Base-by-base conservation (phyloP, 148 eudicot genomes). In the Heliosperma pusillum region DNA sequence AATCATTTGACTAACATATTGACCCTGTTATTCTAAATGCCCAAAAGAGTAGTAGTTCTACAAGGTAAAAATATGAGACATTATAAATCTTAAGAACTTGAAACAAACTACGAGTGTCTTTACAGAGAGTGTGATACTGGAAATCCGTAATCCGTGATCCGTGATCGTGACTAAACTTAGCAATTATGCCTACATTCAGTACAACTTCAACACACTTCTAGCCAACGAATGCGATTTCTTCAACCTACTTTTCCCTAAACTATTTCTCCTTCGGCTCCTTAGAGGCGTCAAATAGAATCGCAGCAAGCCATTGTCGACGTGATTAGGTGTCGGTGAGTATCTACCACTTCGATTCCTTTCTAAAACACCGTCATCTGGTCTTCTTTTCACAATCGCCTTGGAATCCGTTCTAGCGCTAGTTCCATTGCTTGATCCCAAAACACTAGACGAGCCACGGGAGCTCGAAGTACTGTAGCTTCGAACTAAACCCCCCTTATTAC, bases 251-350 rank as follows among this genome's bases (percentile, higher is more conserved):
- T 82, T 87, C 53, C 83, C 89, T 68, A 87, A 76, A 75, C 85
- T 90, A 44, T 78, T 85, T 59, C 85, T 87, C 85, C 85, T 85
- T 73, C 72, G 73, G 81, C 82, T 92, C 88, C 91, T 83, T 73
- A 86, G 83, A 29, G 97, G 98, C 15, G 93, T 86, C 92, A 94
- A 79, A 74, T 94, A 86, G 76, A 94, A 86, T 69, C 91, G 81
- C 70, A 84, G 77, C 57, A 84, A 42, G 42, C 90, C 93, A 84
- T 85, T 82, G 45, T 84, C 80, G 24, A 86, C 88, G 19, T 50
- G 53, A 82, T 69, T 70, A 79, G 80, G 74, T 64, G 55, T 80
- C 0, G 87, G 82, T 16, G 92, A 83, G 69, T 82, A 84, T 73
- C 80, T 82, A 75, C 70, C 73, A 74, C 90, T 88, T 69, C 77